Conservation (phyloP, 192 early-diverging fungal species). For the Entomortierella lignicola region DNA sequence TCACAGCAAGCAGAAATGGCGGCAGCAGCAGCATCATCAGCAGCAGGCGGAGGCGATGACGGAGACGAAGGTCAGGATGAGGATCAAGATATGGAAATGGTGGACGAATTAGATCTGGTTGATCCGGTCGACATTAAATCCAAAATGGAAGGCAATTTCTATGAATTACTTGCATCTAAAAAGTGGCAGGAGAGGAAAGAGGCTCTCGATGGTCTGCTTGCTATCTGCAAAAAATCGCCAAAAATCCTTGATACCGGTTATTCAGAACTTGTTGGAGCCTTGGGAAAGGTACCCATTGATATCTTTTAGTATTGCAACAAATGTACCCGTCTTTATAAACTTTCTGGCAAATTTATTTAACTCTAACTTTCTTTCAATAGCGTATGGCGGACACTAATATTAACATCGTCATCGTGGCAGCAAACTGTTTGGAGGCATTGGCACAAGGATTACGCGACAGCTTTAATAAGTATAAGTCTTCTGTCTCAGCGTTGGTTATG, state of each 20-base stretch:
- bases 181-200: constrained; percentile 99
- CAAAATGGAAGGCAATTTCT: constrained; percentile 87
- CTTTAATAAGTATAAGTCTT: constrained; percentile 83
- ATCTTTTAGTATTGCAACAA: too few species aligned
- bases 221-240: constrained; percentile 75
- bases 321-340: not conserved
- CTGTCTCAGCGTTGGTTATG: constrained; percentile 77
- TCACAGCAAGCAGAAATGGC: constrained; percentile 79
- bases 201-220: constrained; percentile 81
- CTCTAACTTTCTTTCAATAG: constrained; percentile 24
- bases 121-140: constrained; percentile 93
- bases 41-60: constrained; percentile 44
- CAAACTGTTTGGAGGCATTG: constrained; percentile 85
- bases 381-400: constrained; percentile 91
- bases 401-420: constrained; percentile 79
- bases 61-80: constrained; percentile 60
- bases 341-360: not conserved
- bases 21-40: constrained; percentile 55
- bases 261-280: constrained; percentile 81
- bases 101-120: constrained; percentile 84
- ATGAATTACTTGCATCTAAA: constrained; percentile 78
- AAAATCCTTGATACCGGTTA: constrained; percentile 83
- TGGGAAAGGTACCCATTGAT: constrained; percentile 75
- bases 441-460: constrained; percentile 80
- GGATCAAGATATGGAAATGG: constrained; percentile 65